Percentiles rank a stretch among this genome's conserved stretches.
These are phyloP conservation scores for Grigorovia jiainica DNA, from an alignment of 805 yeast genomes.

Conservation along the genomic window DNA sequence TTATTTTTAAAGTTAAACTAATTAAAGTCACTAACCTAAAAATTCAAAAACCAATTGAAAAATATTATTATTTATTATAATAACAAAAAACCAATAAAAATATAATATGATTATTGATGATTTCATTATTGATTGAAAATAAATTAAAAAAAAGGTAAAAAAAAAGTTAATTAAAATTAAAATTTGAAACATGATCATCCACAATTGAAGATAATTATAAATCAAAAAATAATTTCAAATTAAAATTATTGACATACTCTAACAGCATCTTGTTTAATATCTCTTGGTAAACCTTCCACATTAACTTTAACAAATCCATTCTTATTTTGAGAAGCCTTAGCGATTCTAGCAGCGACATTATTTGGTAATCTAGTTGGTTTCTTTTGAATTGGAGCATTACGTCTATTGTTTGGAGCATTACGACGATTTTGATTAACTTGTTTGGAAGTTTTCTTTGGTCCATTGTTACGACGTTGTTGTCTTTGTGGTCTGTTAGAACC, in stretches of 20 bases:
- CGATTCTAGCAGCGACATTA: constrained; percentile 29
- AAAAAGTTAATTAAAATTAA: not conserved
- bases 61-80: not conserved
- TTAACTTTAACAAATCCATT: constrained; percentile 70
- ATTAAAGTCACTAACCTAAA: not conserved
- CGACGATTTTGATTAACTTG: constrained; percentile 24
- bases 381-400: constrained; percentile 7
- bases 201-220: too few species aligned
- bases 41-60: not conserved
- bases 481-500: constrained; percentile 36
- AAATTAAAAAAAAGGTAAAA: not conserved
- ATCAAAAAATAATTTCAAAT: too few species aligned
- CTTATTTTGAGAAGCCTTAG: constrained; percentile 27
- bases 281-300: constrained; percentile 78
- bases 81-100: not conserved
- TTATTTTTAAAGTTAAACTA: not conserved
- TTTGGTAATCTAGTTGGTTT: constrained; percentile 22
- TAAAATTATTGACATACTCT: constrained; percentile 90
- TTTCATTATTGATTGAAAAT: too few species aligned
- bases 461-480: constrained; percentile 20
- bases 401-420: constrained; percentile 12
- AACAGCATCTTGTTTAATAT: constrained; percentile 73
- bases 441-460: constrained; percentile 27
- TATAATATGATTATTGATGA: not conserved
- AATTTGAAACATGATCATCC: too few species aligned